Percentiles rank a stretch among this genome's conserved stretches.
phyloP scores from a whole-genome alignment of 2,329 filamentous ascomycete species.

The Ceratocystis harringtonii region DNA sequence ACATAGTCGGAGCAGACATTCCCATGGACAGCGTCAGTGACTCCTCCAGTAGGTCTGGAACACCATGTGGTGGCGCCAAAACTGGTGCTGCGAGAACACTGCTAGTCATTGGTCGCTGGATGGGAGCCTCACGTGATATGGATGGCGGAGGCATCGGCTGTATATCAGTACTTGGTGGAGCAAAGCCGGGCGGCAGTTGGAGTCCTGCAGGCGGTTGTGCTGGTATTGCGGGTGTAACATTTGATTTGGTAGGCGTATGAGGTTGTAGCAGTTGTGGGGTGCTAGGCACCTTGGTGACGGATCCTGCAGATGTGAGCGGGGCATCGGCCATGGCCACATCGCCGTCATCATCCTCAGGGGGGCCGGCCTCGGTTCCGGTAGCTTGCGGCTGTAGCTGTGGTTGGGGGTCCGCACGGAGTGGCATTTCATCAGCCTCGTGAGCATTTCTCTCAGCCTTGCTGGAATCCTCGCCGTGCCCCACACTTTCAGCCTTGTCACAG shows the following conservation, averaged over 20 bases:
- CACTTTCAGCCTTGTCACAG: background rate
- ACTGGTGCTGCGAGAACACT: slow-evolving; percentile 28
- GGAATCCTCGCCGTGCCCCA: background rate
- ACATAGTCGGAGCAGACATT: slow-evolving; percentile 21
- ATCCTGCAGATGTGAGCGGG: background rate
- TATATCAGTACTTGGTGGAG: slow-evolving; percentile 7
- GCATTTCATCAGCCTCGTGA: background rate
- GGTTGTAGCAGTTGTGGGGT: background rate
- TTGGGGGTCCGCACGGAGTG: background rate
- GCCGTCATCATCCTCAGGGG: slow-evolving; percentile 6
- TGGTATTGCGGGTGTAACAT: background rate
- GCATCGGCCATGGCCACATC: slow-evolving; percentile 9
- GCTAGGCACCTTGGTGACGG: background rate
- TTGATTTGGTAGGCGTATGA: background rate
- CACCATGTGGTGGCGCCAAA: slow-evolving; percentile 25
- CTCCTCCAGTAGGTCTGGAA: slow-evolving; percentile 14
- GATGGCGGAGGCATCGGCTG: slow-evolving; percentile 14
- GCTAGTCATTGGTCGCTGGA: slow-evolving; percentile 7
- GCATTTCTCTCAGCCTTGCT: background rate
- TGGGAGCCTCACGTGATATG: background rate
- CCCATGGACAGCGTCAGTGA: slow-evolving; percentile 17
- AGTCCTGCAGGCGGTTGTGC: background rate
- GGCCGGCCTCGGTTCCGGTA: background rate
- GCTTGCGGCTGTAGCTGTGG: background rate
- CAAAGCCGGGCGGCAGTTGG: slow-evolving; percentile 16